Conservation (phyloP, 768 basidiomycete genomes). For the Royoungia palumana region DNA sequence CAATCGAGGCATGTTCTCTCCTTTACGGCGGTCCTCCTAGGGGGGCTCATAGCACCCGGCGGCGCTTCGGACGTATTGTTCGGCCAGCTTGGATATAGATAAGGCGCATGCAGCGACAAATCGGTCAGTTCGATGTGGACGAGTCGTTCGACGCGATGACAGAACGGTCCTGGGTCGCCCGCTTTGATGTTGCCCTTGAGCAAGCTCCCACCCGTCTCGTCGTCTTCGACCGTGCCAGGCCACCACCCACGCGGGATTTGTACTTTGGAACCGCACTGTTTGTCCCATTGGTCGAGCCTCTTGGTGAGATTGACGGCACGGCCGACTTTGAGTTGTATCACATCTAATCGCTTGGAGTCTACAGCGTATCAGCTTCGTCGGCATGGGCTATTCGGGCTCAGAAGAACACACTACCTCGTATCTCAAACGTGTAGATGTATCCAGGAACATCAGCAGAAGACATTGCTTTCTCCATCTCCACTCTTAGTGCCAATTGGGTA, state of each 20-base stretch:
- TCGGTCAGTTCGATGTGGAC: slow-evolving; percentile 81
- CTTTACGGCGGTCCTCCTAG: slow-evolving; percentile 19
- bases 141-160: slow-evolving; percentile 74
- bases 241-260: slow-evolving; percentile 73
- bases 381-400: background rate
- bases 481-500: slow-evolving; percentile 55
- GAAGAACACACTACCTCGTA: slow-evolving; percentile 50
- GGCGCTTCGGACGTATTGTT: slow-evolving; percentile 30
- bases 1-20: slow-evolving; percentile 41
- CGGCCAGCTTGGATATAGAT: slow-evolving; percentile 53
- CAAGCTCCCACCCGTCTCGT: slow-evolving; percentile 40
- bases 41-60: slow-evolving; percentile 1
- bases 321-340: slow-evolving; percentile 74
- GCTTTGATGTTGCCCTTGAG: slow-evolving; percentile 64
- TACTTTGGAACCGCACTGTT: slow-evolving; percentile 75
- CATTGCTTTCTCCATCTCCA: slow-evolving; percentile 52
- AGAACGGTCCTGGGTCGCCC: slow-evolving; percentile 60
- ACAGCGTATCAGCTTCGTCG: slow-evolving; percentile 5
- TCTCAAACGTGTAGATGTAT: slow-evolving; percentile 82
- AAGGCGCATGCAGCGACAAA: slow-evolving; percentile 52
- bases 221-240: slow-evolving; percentile 52
- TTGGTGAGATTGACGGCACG: slow-evolving; percentile 70
- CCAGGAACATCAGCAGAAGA: slow-evolving; percentile 62
- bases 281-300: slow-evolving; percentile 76
- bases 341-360: slow-evolving; percentile 35